Evolutionary conservation across 2,329 filamentous ascomycete species (phyloP).

Genomic region (Magnaporthiopsis incrustans): DNA sequence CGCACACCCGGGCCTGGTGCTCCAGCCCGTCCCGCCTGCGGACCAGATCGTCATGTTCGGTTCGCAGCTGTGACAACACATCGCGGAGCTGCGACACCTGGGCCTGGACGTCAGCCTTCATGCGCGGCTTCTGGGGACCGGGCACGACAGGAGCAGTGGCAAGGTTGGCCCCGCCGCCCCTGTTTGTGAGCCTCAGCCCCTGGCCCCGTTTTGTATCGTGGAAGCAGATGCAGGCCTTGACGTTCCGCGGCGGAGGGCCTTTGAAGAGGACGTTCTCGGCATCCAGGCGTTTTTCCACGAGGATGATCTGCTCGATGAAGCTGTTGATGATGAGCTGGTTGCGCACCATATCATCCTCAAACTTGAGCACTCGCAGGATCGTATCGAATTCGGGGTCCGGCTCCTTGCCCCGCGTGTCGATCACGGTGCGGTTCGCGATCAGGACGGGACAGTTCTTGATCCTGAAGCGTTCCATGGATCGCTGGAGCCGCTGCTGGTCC

Average conservation of each 20-base stretch:
- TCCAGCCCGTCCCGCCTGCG: constrained; percentile 35
- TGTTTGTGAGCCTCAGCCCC: constrained; percentile 49
- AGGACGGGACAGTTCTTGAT: constrained; percentile 47
- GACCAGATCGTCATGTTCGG: constrained; percentile 40
- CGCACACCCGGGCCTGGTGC: constrained; percentile 32
- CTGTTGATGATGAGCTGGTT: constrained; percentile 79
- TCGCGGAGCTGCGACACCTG: constrained; percentile 51
- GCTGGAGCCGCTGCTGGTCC: constrained; percentile 63
- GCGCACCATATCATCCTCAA: constrained; percentile 70
- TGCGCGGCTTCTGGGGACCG: constrained; percentile 52
- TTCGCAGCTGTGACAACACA: constrained; percentile 42
- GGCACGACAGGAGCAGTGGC: constrained; percentile 28
- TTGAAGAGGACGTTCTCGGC: constrained; percentile 64
- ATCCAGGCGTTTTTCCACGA: constrained; percentile 60
- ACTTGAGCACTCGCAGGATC: constrained; percentile 69
- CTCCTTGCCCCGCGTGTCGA: constrained; percentile 60
- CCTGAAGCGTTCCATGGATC: constrained; percentile 52
- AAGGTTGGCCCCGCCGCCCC: constrained; percentile 27
- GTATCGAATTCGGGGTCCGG: constrained; percentile 68
- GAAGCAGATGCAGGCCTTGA: constrained; percentile 63
- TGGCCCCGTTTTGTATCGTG: constrained; percentile 51
- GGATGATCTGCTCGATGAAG: constrained; percentile 72
- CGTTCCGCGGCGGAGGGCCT: constrained; percentile 55
- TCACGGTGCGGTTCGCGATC: constrained; percentile 49
- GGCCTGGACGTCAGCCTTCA: constrained; percentile 67